Conservation (phyloP, 140 eudicot species). For the Erigeron philadelphicus region DNA sequence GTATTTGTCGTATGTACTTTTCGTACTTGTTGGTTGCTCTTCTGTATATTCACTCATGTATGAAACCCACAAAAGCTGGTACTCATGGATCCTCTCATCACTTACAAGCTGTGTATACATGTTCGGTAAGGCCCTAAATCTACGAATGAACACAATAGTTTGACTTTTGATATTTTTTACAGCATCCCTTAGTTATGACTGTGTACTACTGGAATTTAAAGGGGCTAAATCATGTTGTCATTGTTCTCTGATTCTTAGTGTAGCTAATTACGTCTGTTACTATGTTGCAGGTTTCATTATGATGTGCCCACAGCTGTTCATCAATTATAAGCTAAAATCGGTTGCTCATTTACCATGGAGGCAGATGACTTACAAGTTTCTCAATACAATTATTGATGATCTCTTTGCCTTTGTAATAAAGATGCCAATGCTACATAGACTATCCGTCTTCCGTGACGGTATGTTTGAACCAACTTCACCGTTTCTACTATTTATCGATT, state of each 20-base stretch:
- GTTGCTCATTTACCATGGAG: slow-evolving; percentile 99
- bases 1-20: slow-evolving; percentile 76
- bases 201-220: neutral
- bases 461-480: slow-evolving; percentile 24
- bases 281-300: slow-evolving; percentile 69
- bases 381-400: slow-evolving; percentile 90
- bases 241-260: neutral
- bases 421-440: slow-evolving; percentile 89
- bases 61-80: slow-evolving; percentile 97
- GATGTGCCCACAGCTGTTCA: slow-evolving; percentile 98
- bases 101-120: slow-evolving; percentile 96
- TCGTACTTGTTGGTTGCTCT: slow-evolving; percentile 75
- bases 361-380: slow-evolving; percentile 94
- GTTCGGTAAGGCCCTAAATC: slow-evolving; percentile 60
- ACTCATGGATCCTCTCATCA: slow-evolving; percentile 91
- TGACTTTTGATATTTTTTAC: neutral
- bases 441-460: slow-evolving; percentile 99
- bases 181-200: neutral
- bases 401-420: slow-evolving; percentile 91
- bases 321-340: slow-evolving; percentile 82
- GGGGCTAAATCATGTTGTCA: neutral
- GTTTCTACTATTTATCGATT: neutral
- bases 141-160: neutral
- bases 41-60: slow-evolving; percentile 82
- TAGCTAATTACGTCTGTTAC: slow-evolving; percentile 1